A percentile compares a stretch with the other conserved stretches of the same genome.
phyloP scores from a whole-genome alignment of 306 rosid species.

The Lotus japonicus region DNA sequence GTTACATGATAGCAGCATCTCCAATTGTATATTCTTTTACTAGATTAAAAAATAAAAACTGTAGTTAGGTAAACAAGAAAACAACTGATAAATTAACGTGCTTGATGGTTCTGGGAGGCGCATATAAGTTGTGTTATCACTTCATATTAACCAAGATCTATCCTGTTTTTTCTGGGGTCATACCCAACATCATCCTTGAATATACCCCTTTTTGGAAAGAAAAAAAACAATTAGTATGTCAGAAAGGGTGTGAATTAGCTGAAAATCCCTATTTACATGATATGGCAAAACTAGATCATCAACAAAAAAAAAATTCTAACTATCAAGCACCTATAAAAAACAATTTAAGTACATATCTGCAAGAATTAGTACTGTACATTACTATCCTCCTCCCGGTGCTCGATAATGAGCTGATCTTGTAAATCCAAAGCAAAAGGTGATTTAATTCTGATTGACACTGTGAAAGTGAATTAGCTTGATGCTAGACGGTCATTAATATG shows the following conservation, averaged over 20 bases:
- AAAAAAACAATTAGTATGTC: no score
- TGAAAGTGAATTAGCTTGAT: constrained; percentile 5
- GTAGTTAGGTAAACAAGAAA: background rate
- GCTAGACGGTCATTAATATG: constrained; percentile 1
- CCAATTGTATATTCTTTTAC: no score
- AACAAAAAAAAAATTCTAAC: background rate
- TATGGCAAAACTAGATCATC: background rate
- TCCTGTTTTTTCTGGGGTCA: no score
- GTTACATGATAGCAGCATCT: no score
- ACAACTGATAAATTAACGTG: no score
- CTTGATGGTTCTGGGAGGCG: no score
- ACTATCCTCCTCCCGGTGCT: background rate
- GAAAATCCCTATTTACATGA: constrained; percentile 1
- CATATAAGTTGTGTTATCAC: no score
- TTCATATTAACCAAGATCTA: no score
- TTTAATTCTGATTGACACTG: background rate
- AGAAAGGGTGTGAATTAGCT: background rate
- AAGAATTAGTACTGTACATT: background rate
- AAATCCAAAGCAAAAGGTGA: background rate
- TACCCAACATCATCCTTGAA: background rate
- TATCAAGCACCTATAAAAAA: background rate
- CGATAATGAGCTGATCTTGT: background rate
- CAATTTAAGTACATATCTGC: background rate
- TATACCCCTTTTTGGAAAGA: no score
- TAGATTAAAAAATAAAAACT: background rate